A percentile compares a stretch with the other conserved stretches of the same genome.
These are phyloP conservation scores for Saturnispora zaruensis DNA, from an alignment of 805 yeast species.

Conservation along the genomic window DNA sequence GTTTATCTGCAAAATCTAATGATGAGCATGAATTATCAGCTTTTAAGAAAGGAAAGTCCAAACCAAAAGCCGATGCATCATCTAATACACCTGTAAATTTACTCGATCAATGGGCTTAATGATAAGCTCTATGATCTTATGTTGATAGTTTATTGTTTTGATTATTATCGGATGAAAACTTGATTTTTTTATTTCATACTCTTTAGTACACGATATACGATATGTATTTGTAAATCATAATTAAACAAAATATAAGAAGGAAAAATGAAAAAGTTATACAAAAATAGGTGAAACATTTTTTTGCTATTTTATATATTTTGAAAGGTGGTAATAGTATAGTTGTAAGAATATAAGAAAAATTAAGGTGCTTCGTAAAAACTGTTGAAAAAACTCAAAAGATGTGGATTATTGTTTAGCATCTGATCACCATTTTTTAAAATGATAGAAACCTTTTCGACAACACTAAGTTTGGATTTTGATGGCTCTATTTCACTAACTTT, in stretches of 20 bases:
- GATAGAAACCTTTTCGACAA: conserved; percentile 13
- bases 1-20: background rate
- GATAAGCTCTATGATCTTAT: no score
- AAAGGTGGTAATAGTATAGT: background rate
- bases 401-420: conserved; percentile 16
- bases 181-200: no score
- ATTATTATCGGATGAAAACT: no score
- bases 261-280: background rate
- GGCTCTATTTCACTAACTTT: conserved; percentile 7
- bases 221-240: background rate
- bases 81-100: conserved; percentile 1
- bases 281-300: no score
- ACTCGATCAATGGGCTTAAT: conserved; percentile 9
- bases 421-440: conserved; percentile 18
- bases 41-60: background rate
- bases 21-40: background rate
- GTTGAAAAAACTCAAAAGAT: conserved; percentile 19
- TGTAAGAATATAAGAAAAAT: background rate
- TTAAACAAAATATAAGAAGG: background rate
- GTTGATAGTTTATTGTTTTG: conserved; percentile 2
- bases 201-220: no score
- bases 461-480: conserved; percentile 9
- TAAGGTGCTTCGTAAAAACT: conserved; percentile 14
- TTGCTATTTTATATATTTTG: background rate
- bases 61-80: background rate